Evolutionary conservation across 768 basidiomycete species (phyloP), one percentile per base, ranked within the genome.

Genomic region (Tricholoma flavovirens): DNA sequence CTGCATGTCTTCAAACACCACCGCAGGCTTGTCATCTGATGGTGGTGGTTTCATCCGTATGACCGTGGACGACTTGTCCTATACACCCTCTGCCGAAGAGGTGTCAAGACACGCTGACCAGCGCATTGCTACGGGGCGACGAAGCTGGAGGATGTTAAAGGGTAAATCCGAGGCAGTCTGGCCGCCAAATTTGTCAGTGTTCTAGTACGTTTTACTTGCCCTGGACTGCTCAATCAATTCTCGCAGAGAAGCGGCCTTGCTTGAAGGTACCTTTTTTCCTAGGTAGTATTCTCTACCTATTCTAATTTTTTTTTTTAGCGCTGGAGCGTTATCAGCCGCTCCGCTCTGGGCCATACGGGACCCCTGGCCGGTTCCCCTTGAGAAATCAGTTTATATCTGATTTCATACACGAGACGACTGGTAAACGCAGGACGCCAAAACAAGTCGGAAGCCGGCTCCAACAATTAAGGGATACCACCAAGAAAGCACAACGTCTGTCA

Each of bases 321-420:
- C 74, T 76, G 56, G 75, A 73, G 64, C 76, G 70, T 49, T 83
- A 83, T 64, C 70, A 75, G 52, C 79, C 77, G 32, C 72, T 77
- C 50, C 74, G 75, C 58, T 75, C 75, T 59, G 74, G 77, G 60
- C 76, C 80, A 48, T 75, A 75, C 51, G 70, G 75, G 52, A 73
- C 74, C 35, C 70, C 81, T 2, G 80, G 77, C n/a, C 75, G 83
- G 49, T 82, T 78, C 64, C 82, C 83, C 22, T 77, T 79, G 69
- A 77, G 83, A 53, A 84, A 84, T 70, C 75, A 79, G 43, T 84
- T 82, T 69, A 79, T 84, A 60, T 80, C 83, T 46, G 78, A 83
- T 57, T 77, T 81, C 62, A 83, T 84, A 62, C 72, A 73, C 66
- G 70, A 71, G 11, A 67, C 65, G 24, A 83, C 82, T 7, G 80